Evolutionary conservation across 768 basidiomycete genomes (phyloP).

Genomic region (Pulveroboletus sp.): DNA sequence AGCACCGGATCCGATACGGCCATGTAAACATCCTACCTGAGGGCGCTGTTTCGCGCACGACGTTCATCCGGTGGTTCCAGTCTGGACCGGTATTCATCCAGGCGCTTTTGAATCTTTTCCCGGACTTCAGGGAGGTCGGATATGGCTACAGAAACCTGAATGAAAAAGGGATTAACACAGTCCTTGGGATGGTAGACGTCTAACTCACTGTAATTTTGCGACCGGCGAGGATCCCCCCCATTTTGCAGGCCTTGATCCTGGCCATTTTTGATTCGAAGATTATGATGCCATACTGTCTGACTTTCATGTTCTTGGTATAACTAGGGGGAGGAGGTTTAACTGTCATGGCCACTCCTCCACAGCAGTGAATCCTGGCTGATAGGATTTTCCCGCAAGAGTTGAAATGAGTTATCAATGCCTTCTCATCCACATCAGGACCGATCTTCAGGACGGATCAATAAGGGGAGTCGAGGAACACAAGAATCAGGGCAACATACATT

Average conservation of each 20-base stretch:
- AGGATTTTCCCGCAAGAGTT: conserved; percentile 22
- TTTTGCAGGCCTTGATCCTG: conserved; percentile 39
- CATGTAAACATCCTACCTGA: conserved; percentile 14
- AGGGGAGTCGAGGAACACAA: background rate
- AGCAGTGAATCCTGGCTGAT: conserved; percentile 26
- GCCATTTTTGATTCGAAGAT: conserved; percentile 38
- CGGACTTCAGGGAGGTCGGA: conserved; percentile 33
- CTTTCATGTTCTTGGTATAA: conserved; percentile 35
- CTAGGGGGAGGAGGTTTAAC: conserved; percentile 19
- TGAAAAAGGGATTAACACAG: background rate
- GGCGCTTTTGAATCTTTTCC: conserved; percentile 27
- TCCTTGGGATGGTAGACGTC: background rate
- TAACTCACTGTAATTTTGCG: conserved; percentile 40
- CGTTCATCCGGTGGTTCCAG: conserved; percentile 13
- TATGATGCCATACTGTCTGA: conserved; percentile 51
- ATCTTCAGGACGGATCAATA: conserved; percentile 24
- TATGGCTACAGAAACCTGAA: conserved; percentile 26
- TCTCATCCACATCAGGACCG: conserved; percentile 28
- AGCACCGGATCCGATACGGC: background rate
- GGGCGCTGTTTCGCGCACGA: conserved; percentile 23
- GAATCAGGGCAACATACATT: conserved; percentile 45
- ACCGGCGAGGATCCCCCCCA: conserved; percentile 39
- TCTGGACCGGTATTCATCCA: conserved; percentile 22
- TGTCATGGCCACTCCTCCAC: conserved; percentile 31
- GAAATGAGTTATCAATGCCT: conserved; percentile 21